Percentiles rank a stretch among this genome's conserved stretches.
phyloP scores from a whole-genome alignment of 2,329 filamentous ascomycete genomes.

The Cordyceps tenuipes region DNA sequence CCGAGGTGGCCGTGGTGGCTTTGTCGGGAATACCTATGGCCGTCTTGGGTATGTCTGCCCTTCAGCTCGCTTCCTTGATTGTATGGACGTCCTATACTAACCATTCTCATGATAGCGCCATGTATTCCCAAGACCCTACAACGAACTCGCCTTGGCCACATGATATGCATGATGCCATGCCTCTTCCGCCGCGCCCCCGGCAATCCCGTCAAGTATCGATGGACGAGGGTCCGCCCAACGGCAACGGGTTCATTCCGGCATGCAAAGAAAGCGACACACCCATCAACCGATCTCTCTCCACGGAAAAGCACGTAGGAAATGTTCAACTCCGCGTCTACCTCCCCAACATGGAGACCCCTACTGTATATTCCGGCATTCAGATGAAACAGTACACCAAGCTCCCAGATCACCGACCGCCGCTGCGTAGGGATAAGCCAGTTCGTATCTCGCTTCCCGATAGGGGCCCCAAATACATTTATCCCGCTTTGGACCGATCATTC shows the following conservation, averaged over 20 bases:
- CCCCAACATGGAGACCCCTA: constrained; percentile 63
- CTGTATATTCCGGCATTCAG: constrained; percentile 65
- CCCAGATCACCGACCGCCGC: constrained; percentile 85
- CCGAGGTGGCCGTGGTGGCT: constrained; percentile 50
- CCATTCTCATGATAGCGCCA: constrained; percentile 21
- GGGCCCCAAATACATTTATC: constrained; percentile 81
- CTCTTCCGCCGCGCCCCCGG: constrained; percentile 32
- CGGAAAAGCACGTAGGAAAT: constrained; percentile 74
- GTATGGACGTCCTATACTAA: constrained; percentile 18
- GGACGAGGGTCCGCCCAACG: constrained; percentile 45
- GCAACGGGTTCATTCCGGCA: constrained; percentile 46
- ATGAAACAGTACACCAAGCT: constrained; percentile 90
- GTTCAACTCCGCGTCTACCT: constrained; percentile 76
- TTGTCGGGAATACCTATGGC: constrained; percentile 44
- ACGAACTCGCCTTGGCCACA: constrained; percentile 80
- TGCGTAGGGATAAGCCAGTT: constrained; percentile 93
- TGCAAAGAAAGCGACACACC: constrained; percentile 52
- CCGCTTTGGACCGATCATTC: constrained; percentile 82
- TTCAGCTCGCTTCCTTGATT: background rate
- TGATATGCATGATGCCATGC: constrained; percentile 78
- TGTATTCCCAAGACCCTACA: constrained; percentile 49
- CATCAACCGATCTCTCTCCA: constrained; percentile 73
- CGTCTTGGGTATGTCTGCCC: constrained; percentile 52
- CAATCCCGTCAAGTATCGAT: constrained; percentile 35
- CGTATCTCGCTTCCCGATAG: constrained; percentile 80